Evolutionary conservation across 805 yeast species (phyloP).

Genomic region (Sugiyamaella americana): DNA sequence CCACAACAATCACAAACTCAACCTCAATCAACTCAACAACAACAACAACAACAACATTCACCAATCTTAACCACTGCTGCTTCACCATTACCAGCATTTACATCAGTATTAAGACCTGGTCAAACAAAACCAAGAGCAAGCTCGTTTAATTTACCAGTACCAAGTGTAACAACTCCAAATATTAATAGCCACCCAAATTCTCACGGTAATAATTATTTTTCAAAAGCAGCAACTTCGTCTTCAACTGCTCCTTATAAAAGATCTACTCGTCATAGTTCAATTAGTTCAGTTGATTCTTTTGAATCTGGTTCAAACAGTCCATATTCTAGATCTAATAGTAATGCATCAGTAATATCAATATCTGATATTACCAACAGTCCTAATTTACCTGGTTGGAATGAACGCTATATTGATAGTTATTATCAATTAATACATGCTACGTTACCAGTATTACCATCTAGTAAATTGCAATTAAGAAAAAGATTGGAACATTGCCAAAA

Average conservation of each 20-base stretch:
- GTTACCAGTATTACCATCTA: conserved; percentile 35
- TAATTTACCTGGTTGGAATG: conserved; percentile 20
- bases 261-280: conserved; percentile 10
- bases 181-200: background rate
- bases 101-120: background rate
- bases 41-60: background rate
- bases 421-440: conserved; percentile 35
- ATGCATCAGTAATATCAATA: conserved; percentile 1
- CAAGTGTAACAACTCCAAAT: background rate
- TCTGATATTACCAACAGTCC: background rate
- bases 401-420: conserved; percentile 31
- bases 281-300: conserved; percentile 13
- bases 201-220: conserved; percentile 11
- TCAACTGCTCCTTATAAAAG: conserved; percentile 1
- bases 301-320: background rate
- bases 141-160: conserved; percentile 9
- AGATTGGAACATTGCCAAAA: conserved; percentile 26
- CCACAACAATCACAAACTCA: conserved; percentile 4
- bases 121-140: conserved; percentile 7
- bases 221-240: conserved; percentile 9
- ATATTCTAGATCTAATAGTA: background rate
- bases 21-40: background rate
- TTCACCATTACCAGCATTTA: conserved; percentile 1
- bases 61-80: conserved; percentile 1
- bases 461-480: conserved; percentile 27